Conservation (phyloP, 192 early-diverging fungal genomes). For the Coemansia sp. region DNA sequence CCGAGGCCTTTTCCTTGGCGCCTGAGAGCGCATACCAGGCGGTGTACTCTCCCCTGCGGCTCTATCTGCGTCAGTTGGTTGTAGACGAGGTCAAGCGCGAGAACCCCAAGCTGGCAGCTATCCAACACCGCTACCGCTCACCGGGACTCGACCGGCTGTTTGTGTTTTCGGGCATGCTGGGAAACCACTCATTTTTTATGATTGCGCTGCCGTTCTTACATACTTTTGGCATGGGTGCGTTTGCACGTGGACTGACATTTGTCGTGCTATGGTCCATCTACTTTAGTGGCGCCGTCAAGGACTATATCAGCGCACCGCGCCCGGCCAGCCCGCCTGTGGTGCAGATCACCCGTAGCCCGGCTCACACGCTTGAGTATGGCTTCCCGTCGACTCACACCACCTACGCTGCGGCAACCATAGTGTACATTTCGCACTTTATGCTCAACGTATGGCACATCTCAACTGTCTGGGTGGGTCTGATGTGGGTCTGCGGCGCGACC, state of each 20-base stretch:
- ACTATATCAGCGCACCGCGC: slow-evolving; percentile 81
- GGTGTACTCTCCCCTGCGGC: slow-evolving; percentile 39
- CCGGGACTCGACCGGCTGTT: slow-evolving; percentile 63
- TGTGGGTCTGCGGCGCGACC: slow-evolving; percentile 52
- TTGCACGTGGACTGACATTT: slow-evolving; percentile 55
- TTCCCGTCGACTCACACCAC: slow-evolving; percentile 89
- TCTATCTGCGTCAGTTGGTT: slow-evolving; percentile 25
- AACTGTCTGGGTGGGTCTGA: slow-evolving; percentile 44
- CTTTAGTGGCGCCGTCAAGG: slow-evolving; percentile 60
- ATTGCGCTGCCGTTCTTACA: slow-evolving; percentile 76
- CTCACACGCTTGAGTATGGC: slow-evolving; percentile 80
- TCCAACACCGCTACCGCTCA: slow-evolving; percentile 33
- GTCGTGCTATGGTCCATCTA: slow-evolving; percentile 54
- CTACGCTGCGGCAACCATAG: slow-evolving; percentile 76
- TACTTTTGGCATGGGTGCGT: slow-evolving; percentile 70
- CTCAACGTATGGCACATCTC: slow-evolving; percentile 25
- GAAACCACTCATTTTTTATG: slow-evolving; percentile 88
- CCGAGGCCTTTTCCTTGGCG: slow-evolving; percentile 22
- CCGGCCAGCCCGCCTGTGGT: slow-evolving; percentile 77
- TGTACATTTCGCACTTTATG: slow-evolving; percentile 49
- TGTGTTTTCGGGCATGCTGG: slow-evolving; percentile 70
- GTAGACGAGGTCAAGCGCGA: slow-evolving; percentile 44
- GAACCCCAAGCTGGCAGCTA: slow-evolving; percentile 29
- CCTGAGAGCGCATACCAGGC: slow-evolving; percentile 40
- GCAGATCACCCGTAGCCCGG: slow-evolving; percentile 67